phyloP scores from a whole-genome alignment of 441 rosid genomes.

The Dalechampia spathulata region DNA sequence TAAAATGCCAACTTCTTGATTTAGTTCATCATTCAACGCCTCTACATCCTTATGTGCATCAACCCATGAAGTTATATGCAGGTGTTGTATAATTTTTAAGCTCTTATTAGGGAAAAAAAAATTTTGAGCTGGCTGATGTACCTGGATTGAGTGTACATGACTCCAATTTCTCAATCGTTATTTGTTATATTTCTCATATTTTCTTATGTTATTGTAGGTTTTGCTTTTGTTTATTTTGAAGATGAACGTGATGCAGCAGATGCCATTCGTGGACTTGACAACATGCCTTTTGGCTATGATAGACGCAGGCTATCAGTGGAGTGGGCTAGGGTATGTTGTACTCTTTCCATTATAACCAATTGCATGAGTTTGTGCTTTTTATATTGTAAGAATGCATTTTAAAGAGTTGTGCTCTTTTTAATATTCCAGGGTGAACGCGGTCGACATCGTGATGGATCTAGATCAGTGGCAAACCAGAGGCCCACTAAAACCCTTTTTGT shows the following conservation, averaged over 20 bases:
- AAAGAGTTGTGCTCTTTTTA: not conserved
- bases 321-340: conserved; percentile 64
- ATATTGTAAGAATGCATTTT: not conserved
- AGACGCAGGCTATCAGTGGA: conserved; percentile 64
- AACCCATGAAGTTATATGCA: conserved; percentile 45
- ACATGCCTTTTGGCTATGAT: conserved; percentile 63
- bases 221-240: conserved; percentile 84
- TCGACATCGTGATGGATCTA: conserved; percentile 49
- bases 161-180: too few species aligned
- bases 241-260: conserved; percentile 82
- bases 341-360: too few species aligned
- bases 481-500: conserved; percentile 84
- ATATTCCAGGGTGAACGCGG: conserved; percentile 64
- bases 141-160: conserved; percentile 20
- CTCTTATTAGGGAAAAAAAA: conserved; percentile 30
- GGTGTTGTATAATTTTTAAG: conserved; percentile 55
- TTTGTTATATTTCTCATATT: too few species aligned
- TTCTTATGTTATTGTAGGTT: conserved; percentile 51
- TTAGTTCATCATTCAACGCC: conserved; percentile 73
- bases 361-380: too few species aligned
- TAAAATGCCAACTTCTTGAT: conserved; percentile 50
- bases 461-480: conserved; percentile 41
- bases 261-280: conserved; percentile 67
- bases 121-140: conserved; percentile 35
- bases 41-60: conserved; percentile 62